Evolutionary conservation across 345 rosid species (phyloP), one percentile per base, ranked within the genome.

Genomic region (Camelina neglecta): DNA sequence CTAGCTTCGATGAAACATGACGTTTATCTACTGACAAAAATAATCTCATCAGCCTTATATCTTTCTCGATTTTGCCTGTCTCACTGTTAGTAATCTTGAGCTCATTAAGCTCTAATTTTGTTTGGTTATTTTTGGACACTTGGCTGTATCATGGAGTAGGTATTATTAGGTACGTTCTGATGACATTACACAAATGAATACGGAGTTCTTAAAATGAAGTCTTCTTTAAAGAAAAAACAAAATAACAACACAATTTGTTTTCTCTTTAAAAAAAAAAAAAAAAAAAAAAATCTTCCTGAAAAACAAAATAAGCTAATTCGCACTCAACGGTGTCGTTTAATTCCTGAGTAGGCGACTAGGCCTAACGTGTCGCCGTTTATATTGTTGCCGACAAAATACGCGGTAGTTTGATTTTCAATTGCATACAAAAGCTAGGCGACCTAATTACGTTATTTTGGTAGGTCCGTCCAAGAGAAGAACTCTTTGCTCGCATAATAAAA

Each of bases 301-400:
- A 54, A 13, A 4, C 7, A 5, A 21, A 53, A 44, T 48, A 1
- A 48, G 24, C n/a, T 29, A 23, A n/a, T 0, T 39, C 16, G 11
- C 31, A 47, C 5, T 1, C 9, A 4, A 50, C 71, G 29, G 39
- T 60, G 49, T 10, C 39, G 54, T 65, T 10, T 1, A 5, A 18
- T 18, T 12, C 24, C 42, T 42, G 49, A 68, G 29, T 31, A 44
- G 10, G 21, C 42, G 10, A 33, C 42, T 33, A 54, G 50, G 39
- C 56, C 42, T 45, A 65, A 56, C 33, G 67, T 49, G 80, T 8
- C 63, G 80, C 65, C 75, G 80, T 76, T 76, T 69, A 54, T 53
- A 23, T 16, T 8, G 18, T 60, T 61, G 72, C 71, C 76, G 72
- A 71, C 76, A 71, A 65, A 77, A 62, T 65, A 57, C 72, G 72